Evolutionary conservation across 2,329 filamentous ascomycete genomes (phyloP), one percentile per base, ranked within the genome.

Genomic region (Alternaria infectoria): DNA sequence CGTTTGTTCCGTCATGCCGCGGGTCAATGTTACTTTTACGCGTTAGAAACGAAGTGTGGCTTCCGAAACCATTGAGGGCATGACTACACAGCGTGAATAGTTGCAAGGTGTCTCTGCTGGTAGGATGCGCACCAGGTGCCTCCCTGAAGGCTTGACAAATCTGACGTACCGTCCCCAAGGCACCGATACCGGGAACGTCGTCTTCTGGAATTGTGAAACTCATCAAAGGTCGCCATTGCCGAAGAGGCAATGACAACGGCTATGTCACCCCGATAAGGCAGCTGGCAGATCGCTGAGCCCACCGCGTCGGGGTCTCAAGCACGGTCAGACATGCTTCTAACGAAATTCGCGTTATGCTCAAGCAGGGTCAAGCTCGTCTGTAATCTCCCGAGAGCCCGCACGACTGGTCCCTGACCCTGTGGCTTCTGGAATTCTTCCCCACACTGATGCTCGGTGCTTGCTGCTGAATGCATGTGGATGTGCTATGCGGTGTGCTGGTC

Each of bases 281-380:
- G 75, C 71, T 77, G 62, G 64, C 54, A 65, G 66, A 60, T 63
- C 61, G 62, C 54, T 62, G 69, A 54, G 62, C 54, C 73, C 65
- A 60, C 66, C 55, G 54, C 64, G 66, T 69, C 67, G 69, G 68
- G 68, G 64, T 58, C 56, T 68, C 68, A 67, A 65, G 74, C 73
- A 72, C 72, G 65, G 68, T 64, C 64, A 62, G 61, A 62, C 66
- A 46, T 59, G 61, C 49, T 69, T 66, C 65, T 69, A 68, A 74
- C 67, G 69, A 74, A 69, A 76, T 74, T 74, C 67, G 58, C 63
- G 72, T 76, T 67, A 74, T 77, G 76, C 75, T 70, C 54, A 59
- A 61, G 67, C 69, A 74, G 62, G 67, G 66, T 56, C 65, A 67
- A 55, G 69, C 63, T 61, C 68, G 68, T 69, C 60, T 64, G 66